These are phyloP conservation scores for Colletotrichum coccodes DNA, from an alignment of 2,329 filamentous ascomycete genomes.

Conservation along the genomic window DNA sequence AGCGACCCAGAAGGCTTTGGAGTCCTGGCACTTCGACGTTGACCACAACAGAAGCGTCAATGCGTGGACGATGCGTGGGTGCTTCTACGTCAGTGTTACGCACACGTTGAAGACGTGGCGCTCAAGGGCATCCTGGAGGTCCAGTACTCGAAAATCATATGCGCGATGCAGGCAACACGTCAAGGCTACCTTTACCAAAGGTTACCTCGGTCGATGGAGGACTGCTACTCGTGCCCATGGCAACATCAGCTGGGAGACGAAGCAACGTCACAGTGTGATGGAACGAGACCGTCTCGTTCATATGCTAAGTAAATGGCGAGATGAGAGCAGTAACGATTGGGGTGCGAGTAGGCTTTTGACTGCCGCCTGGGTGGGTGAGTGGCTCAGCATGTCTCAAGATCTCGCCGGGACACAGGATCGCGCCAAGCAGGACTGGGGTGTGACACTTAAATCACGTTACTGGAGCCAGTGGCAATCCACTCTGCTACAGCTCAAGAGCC, in stretches of 20 bases:
- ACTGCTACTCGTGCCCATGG: slow-evolving; percentile 1
- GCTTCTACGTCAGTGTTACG: slow-evolving; percentile 12
- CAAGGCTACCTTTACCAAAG: slow-evolving; percentile 24
- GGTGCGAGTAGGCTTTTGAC: slow-evolving; percentile 17
- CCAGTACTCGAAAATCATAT: slow-evolving; percentile 24
- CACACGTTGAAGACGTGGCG: slow-evolving; percentile 13
- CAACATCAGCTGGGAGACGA: slow-evolving; percentile 17
- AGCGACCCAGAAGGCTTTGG: background rate
- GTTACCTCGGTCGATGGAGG: slow-evolving; percentile 27
- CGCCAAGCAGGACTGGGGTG: slow-evolving; percentile 10
- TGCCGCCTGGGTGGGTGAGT: slow-evolving; percentile 30
- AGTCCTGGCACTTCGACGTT: slow-evolving; percentile 11
- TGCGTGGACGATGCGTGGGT: slow-evolving; percentile 19
- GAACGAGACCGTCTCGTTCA: background rate
- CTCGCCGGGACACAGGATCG: background rate
- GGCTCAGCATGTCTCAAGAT: slow-evolving; percentile 24
- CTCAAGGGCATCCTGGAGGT: slow-evolving; percentile 18
- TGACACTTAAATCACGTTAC: slow-evolving; percentile 19
- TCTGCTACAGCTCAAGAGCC: slow-evolving; percentile 31
- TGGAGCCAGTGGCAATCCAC: slow-evolving; percentile 34
- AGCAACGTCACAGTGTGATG: background rate
- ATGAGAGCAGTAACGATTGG: slow-evolving; percentile 10
- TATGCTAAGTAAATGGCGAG: slow-evolving; percentile 19
- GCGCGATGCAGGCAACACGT: slow-evolving; percentile 27
- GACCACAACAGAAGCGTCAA: background rate